A percentile compares a stretch with the other conserved stretches of the same genome.
These are phyloP conservation scores for Ceratobasidium sp. DNA, from an alignment of 1,284 basidiomycete species.

Conservation along the genomic window DNA sequence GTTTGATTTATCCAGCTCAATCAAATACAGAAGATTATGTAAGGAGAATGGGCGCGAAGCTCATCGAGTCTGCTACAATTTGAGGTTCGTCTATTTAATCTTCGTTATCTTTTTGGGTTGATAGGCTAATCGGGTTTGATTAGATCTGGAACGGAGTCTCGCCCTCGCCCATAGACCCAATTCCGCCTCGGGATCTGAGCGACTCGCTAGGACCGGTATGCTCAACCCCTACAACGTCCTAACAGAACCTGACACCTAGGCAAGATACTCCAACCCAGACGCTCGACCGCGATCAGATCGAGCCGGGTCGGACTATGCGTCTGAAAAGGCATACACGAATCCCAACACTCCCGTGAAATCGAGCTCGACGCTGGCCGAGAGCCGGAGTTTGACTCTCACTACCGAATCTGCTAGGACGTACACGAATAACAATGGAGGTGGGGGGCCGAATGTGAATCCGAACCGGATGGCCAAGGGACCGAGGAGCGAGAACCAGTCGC, in stretches of 20 bases:
- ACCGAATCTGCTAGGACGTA: no score
- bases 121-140: background rate
- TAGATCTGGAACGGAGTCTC: conserved; percentile 38
- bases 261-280: conserved; percentile 21
- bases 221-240: no score
- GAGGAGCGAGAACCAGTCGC: conserved; percentile 23
- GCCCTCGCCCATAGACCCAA: conserved; percentile 31
- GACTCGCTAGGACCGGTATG: background rate
- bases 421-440: no score
- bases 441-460: conserved; percentile 26
- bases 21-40: background rate
- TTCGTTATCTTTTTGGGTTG: background rate
- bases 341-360: conserved; percentile 4
- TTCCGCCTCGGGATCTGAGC: conserved; percentile 18
- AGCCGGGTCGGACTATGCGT: background rate
- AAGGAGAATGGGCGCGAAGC: background rate
- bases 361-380: conserved; percentile 1
- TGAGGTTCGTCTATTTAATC: conserved; percentile 6
- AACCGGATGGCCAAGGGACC: background rate
- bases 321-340: conserved; percentile 27
- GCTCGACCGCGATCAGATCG: background rate
- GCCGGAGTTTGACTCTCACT: background rate
- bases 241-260: no score
- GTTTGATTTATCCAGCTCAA: conserved; percentile 29
- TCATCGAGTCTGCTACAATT: conserved; percentile 42